Conservation (phyloP, 2,329 filamentous ascomycete genomes). For the Phialocephala subalpina region DNA sequence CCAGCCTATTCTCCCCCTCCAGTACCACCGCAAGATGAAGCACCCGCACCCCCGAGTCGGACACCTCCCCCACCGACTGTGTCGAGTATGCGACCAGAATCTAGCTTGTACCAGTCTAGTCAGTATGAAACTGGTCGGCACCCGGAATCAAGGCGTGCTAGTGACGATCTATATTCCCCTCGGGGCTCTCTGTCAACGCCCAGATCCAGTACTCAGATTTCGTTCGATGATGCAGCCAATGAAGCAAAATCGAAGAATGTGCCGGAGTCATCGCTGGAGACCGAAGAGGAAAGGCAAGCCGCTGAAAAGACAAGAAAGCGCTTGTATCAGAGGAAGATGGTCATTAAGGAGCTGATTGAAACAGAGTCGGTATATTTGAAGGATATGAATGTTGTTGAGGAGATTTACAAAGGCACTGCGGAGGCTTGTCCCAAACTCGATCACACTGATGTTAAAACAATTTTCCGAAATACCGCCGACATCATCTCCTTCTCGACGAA, state of each 20-base stretch:
- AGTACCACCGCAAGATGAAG: conserved; percentile 26
- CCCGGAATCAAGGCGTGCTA: conserved; percentile 40
- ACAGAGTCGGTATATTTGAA: conserved; percentile 91
- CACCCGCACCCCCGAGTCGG: conserved; percentile 26
- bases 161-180: conserved; percentile 41
- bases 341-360: conserved; percentile 91
- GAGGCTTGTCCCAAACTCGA: conserved; percentile 82
- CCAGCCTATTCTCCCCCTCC: conserved; percentile 39
- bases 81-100: conserved; percentile 35
- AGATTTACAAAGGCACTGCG: conserved; percentile 96
- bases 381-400: conserved; percentile 96
- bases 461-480: conserved; percentile 94
- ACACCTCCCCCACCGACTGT: conserved; percentile 33
- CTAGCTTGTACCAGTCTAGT: conserved; percentile 40
- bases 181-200: conserved; percentile 42
- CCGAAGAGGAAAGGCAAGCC: conserved; percentile 50
- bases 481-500: conserved; percentile 85
- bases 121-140: conserved; percentile 33
- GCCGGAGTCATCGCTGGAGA: conserved; percentile 10
- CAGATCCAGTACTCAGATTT: conserved; percentile 43
- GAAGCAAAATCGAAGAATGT: conserved; percentile 22
- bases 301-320: conserved; percentile 69
- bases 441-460: conserved; percentile 82
- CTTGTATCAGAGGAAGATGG: conserved; percentile 81
- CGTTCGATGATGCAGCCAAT: conserved; percentile 33